Base-by-base conservation (phyloP, 2,329 filamentous ascomycete species). In the Ceratocystis eucalypticola region DNA sequence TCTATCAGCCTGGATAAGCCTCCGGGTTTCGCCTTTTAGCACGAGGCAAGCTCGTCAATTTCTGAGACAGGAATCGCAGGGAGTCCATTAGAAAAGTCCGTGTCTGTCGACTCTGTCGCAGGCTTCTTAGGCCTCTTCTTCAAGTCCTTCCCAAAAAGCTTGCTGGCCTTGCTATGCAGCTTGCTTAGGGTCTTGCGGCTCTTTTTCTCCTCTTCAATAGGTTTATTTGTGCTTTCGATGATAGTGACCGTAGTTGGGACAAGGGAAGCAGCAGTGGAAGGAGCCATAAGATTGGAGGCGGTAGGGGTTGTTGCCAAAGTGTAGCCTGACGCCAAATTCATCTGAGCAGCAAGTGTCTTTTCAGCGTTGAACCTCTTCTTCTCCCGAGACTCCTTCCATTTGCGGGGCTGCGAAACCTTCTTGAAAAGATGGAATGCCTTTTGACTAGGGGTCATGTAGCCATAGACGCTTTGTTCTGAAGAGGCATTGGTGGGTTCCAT, bases 361-460 rank as follows among this genome's bases (percentile, higher is more conserved):
- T 64, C 62, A 12, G 66, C 62, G 53, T 61, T 55, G 59, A 61
- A 50, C 17, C 45, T 59, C 66, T 68, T 68, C 55, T 64, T 63
- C 48, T 68, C 61, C 30, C 64, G 59, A 25, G 66, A 64, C 44
- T 65, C 64, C 30, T 53, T 61, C 66, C 66, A 68, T 53, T 68
- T 68, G 5, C 55, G 44, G 17, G 66, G 66, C 59, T 68, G 66
- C 10, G 57, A 61, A 33, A 66, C 61, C 66, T 65, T 68, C 50
- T 68, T 68, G 48, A 68, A 48, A 7, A 68, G 37, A n/a, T 41
- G 66, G 46, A 68, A 61, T 33, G 61, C 64, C 66, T 68, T 68
- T 44, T 68, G 66, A 50, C 64, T 64, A 4, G 66, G 66, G 22
- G 66, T 68, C 66, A 68, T 68, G 64, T 68, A 68, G 5, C 66